Percentiles rank a stretch among this genome's conserved stretches.
These are phyloP conservation scores for Centella asiatica DNA, from an alignment of 129 eudicot species.

Conservation along the genomic window DNA sequence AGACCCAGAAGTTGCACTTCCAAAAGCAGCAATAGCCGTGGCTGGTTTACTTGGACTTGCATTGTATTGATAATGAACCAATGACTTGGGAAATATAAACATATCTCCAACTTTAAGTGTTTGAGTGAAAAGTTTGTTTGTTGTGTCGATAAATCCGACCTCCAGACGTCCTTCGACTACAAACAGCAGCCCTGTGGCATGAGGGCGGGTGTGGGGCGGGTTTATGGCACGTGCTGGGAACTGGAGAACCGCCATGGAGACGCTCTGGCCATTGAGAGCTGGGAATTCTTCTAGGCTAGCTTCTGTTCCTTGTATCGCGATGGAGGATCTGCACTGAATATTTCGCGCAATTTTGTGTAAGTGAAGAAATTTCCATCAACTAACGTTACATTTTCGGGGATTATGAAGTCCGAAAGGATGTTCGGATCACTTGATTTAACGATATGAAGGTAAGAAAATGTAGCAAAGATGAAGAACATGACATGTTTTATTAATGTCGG, in stretches of 20 bases:
- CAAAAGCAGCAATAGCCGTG: conserved; percentile 8
- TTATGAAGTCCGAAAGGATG: neutral
- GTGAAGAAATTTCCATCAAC: neutral
- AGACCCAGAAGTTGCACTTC: conserved; percentile 4
- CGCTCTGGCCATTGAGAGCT: conserved; percentile 8
- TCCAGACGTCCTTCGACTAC: conserved; percentile 2
- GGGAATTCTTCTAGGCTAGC: conserved; percentile 5
- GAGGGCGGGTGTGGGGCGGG: conserved; percentile 10
- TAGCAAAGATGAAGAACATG: neutral
- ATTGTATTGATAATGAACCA: conserved; percentile 9
- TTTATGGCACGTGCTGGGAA: neutral
- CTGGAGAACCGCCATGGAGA: conserved; percentile 4
- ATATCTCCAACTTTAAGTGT: conserved; percentile 7
- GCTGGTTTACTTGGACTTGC: neutral
- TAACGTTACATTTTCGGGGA: neutral
- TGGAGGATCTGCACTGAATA: neutral
- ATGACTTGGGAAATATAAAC: conserved; percentile 6
- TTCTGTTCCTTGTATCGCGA: neutral
- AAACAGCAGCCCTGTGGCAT: neutral
- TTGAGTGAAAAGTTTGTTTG: conserved; percentile 4
- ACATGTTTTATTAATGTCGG: neutral
- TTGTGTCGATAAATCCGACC: neutral
- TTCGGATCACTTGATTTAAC: neutral
- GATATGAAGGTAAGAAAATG: neutral
- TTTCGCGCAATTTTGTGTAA: neutral